Evolutionary conservation across 2,329 filamentous ascomycete genomes (phyloP).

Genomic region (Sclerotinia glacialis): DNA sequence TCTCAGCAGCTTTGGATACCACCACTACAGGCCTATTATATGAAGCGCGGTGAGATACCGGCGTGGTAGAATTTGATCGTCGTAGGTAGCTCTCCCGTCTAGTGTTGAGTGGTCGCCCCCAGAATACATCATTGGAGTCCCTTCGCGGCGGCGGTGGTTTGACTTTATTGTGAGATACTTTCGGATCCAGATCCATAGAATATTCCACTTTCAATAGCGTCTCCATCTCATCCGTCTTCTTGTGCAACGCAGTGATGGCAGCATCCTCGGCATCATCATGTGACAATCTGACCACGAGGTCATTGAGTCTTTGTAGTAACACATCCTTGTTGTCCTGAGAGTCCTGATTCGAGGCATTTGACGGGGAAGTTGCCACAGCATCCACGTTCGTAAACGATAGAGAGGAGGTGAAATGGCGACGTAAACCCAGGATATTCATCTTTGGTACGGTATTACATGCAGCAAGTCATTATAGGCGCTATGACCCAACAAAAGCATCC

Average conservation of each 20-base stretch:
- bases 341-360: slow-evolving; percentile 23
- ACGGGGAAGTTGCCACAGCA: slow-evolving; percentile 10
- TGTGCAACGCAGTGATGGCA: slow-evolving; percentile 39
- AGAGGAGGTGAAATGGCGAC: slow-evolving; percentile 34
- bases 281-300: slow-evolving; percentile 39
- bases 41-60: not conserved
- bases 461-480: slow-evolving; percentile 15
- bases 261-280: slow-evolving; percentile 34
- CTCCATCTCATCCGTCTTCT: slow-evolving; percentile 43
- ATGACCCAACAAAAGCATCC: slow-evolving; percentile 13
- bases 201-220: slow-evolving; percentile 28
- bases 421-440: slow-evolving; percentile 24
- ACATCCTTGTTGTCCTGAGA: slow-evolving; percentile 39
- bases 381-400: slow-evolving; percentile 3
- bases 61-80: not conserved
- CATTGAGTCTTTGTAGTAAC: slow-evolving; percentile 39
- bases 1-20: slow-evolving; percentile 39
- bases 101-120: slow-evolving; percentile 32
- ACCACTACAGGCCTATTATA: slow-evolving; percentile 14
- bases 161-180: slow-evolving; percentile 3
- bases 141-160: slow-evolving; percentile 21
- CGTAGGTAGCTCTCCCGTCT: slow-evolving; percentile 27
- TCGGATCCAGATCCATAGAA: slow-evolving; percentile 20
- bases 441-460: slow-evolving; percentile 15
- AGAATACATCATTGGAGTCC: slow-evolving; percentile 29